phyloP scores from a whole-genome alignment of 345 rosid genomes.

The Alliaria petiolata region DNA sequence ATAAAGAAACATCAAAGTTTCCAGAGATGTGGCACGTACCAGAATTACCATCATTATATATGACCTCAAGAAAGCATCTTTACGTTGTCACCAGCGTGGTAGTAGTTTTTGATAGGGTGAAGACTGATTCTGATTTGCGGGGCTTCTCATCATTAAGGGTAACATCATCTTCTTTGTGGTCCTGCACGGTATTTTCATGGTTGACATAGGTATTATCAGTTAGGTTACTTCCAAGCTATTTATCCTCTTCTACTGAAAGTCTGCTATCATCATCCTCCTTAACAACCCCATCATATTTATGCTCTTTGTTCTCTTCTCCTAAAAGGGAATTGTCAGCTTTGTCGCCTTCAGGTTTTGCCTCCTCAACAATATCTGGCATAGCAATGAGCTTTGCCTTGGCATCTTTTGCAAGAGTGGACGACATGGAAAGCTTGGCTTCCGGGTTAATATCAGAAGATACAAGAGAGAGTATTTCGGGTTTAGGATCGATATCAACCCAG shows the following conservation, averaged over 20 bases:
- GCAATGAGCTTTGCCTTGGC: conserved; percentile 25
- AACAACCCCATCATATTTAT: conserved; percentile 36
- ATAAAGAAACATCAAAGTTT: conserved; percentile 5
- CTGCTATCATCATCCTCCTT: conserved; percentile 26
- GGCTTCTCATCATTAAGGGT: conserved; percentile 26
- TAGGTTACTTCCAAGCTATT: conserved; percentile 30
- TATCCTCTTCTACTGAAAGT: conserved; percentile 29
- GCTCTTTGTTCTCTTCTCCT: conserved; percentile 38
- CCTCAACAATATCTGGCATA: conserved; percentile 36
- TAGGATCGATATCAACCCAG: conserved; percentile 71
- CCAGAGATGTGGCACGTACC: conserved; percentile 28
- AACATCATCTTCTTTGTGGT: conserved; percentile 30
- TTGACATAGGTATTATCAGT: conserved; percentile 17
- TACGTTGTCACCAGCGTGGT: conserved; percentile 45
- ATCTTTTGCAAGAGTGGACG: conserved; percentile 43
- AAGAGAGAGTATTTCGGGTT: conserved; percentile 55
- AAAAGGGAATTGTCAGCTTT: conserved; percentile 26
- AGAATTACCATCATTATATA: conserved; percentile 28
- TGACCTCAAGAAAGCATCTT: conserved; percentile 27
- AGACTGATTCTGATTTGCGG: conserved; percentile 37
- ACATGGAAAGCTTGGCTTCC: conserved; percentile 46
- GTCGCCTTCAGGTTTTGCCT: conserved; percentile 36
- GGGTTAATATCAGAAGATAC: conserved; percentile 37
- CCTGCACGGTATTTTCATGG: conserved; percentile 30
- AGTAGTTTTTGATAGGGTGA: conserved; percentile 35